Evolutionary conservation across 345 rosid genomes (phyloP).

Genomic region (Aquilaria yunnanensis): DNA sequence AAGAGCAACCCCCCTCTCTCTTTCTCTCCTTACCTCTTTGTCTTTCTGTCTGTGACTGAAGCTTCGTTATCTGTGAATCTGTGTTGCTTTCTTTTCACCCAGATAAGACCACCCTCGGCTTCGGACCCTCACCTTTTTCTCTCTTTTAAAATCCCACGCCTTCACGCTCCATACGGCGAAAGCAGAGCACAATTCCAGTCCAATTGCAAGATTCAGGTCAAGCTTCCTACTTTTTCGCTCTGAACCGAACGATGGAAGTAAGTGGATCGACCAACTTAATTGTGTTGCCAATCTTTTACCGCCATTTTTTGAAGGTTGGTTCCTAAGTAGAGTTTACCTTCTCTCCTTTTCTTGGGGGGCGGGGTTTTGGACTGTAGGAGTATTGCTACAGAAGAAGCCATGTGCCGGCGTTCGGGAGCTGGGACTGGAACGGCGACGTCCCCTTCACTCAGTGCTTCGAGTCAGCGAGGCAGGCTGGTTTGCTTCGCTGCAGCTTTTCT

Average conservation of each 20-base stretch:
- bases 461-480: constrained; percentile 57
- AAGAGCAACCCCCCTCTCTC: constrained; percentile 23
- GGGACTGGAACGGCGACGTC: constrained; percentile 88
- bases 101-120: constrained; percentile 1
- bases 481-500: constrained; percentile 65
- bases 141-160: constrained; percentile 7
- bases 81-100: constrained; percentile 8
- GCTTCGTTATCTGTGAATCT: constrained; percentile 25
- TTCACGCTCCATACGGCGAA: neutral
- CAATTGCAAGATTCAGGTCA: constrained; percentile 17
- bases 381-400: constrained; percentile 47
- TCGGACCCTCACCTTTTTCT: constrained; percentile 13
- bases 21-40: constrained; percentile 28
- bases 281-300: neutral
- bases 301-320: neutral
- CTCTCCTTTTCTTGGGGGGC: neutral
- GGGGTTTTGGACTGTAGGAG: constrained; percentile 6
- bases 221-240: constrained; percentile 11
- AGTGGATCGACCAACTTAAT: neutral
- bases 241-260: neutral
- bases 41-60: constrained; percentile 30
- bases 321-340: neutral
- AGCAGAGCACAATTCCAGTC: neutral
- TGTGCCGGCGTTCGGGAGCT: constrained; percentile 95
- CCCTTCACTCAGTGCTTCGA: constrained; percentile 95